phyloP scores from a whole-genome alignment of 192 early-diverging fungal species.

The Coemansia sp. region DNA sequence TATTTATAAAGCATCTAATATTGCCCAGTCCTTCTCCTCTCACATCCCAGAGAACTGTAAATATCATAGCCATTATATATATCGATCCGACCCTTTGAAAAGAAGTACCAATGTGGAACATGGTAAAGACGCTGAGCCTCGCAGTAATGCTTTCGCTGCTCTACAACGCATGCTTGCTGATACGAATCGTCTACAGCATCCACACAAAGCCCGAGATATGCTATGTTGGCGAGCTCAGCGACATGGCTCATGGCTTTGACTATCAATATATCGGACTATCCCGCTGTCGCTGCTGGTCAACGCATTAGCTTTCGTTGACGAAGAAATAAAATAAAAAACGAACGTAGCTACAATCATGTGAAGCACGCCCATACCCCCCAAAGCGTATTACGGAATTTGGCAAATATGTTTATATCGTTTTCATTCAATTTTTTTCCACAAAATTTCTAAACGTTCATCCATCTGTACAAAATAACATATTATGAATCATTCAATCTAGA shows the following conservation, averaged over 20 bases:
- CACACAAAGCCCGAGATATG: constrained; percentile 16
- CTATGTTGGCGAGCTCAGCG: constrained; percentile 23
- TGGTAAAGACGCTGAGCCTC: constrained; percentile 24
- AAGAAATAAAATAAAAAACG: no score
- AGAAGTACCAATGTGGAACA: constrained; percentile 14
- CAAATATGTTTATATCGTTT: neutral
- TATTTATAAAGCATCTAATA: no score
- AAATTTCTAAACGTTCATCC: neutral
- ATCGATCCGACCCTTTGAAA: neutral
- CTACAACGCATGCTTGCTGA: constrained; percentile 33
- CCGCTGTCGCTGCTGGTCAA: constrained; percentile 20
- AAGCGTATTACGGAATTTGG: neutral
- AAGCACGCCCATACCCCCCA: neutral
- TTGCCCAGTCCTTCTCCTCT: neutral
- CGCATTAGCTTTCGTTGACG: neutral
- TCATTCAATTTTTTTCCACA: no score
- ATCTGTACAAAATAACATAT: constrained; percentile 12
- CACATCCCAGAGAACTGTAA: neutral
- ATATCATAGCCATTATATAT: neutral
- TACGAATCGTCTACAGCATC: constrained; percentile 20
- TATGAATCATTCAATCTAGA: neutral
- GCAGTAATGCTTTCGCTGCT: constrained; percentile 31
- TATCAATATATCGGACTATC: constrained; percentile 8
- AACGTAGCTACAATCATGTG: no score
- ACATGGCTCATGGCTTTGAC: constrained; percentile 5